Evolutionary conservation across 441 rosid genomes (phyloP), one percentile per base, ranked within the genome.

Genomic region (Breynia disticha): DNA sequence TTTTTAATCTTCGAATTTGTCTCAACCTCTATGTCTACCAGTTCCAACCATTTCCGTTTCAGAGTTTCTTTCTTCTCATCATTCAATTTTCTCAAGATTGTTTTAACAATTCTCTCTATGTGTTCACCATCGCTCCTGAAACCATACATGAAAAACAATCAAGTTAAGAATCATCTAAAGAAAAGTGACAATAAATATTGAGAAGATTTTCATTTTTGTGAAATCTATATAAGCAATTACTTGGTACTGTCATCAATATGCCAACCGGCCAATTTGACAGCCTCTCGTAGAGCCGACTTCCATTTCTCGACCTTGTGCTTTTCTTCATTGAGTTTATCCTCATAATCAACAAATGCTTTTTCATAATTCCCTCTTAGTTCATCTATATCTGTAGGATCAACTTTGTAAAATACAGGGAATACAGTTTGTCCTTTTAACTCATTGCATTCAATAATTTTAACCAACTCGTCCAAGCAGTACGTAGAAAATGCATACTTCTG

Each of bases 41-140:
- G 11, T 18, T 39, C 48, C n/a, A 20, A 35, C 55, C 48, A 41
- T 15, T 59, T 49, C 43, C 55, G 38, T 22, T 22, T 59, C 16
- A 59, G 55, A 37, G 46, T 21, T 37, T 38, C 7, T 37, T 37
- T 37, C 41, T 11, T 37, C 11, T 37, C 7, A 6, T 37, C 41
- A 37, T n/a, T n/a, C n/a, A n/a, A n/a, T n/a, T n/a, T n/a, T n/a
- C n/a, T n/a, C n/a, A n/a, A n/a, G n/a, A n/a, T n/a, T n/a, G n/a
- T n/a, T n/a, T n/a, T n/a, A n/a, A n/a, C n/a, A n/a, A n/a, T n/a
- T n/a, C n/a, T n/a, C n/a, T n/a, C n/a, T n/a, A n/a, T n/a, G n/a
- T n/a, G n/a, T n/a, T n/a, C n/a, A n/a, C n/a, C n/a, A n/a, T n/a
- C n/a, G n/a, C n/a, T n/a, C n/a, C n/a, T n/a, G n/a, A n/a, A n/a